phyloP scores from a whole-genome alignment of 2,329 filamentous ascomycete genomes.

The Neonectria faginata region DNA sequence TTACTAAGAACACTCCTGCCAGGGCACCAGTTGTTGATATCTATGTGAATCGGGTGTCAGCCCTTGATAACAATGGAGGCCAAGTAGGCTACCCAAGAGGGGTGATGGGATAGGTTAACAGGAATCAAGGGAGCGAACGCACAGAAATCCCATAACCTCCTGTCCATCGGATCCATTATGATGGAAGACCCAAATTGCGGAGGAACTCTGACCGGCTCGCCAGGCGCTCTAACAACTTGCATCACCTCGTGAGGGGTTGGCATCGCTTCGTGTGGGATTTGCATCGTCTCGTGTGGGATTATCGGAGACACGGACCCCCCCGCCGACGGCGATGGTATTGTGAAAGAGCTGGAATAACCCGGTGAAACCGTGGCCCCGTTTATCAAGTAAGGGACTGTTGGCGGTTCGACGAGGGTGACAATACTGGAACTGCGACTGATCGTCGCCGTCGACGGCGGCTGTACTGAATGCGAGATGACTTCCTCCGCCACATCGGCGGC shows the following conservation, averaged over 20 bases:
- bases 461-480: no score
- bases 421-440: slow-evolving; percentile 24
- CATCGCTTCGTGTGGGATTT: no score
- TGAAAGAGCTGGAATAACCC: slow-evolving; percentile 23
- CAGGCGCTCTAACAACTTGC: slow-evolving; percentile 23
- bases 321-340: slow-evolving; percentile 23
- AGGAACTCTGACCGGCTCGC: slow-evolving; percentile 44
- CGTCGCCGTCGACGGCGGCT: not conserved
- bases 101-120: not conserved
- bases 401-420: slow-evolving; percentile 22
- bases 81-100: not conserved
- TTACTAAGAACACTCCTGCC: slow-evolving; percentile 53
- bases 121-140: slow-evolving; percentile 34
- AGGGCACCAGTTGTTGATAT: slow-evolving; percentile 55
- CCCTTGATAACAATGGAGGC: not conserved
- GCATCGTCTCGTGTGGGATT: slow-evolving; percentile 7
- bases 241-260: slow-evolving; percentile 12
- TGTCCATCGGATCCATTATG: slow-evolving; percentile 51
- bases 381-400: slow-evolving; percentile 15
- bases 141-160: slow-evolving; percentile 53
- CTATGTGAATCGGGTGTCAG: slow-evolving; percentile 38
- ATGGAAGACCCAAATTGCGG: slow-evolving; percentile 47
- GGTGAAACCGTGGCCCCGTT: slow-evolving; percentile 24
- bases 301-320: slow-evolving; percentile 22
- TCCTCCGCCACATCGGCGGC: no score